Evolutionary conservation across 1,284 basidiomycete genomes (phyloP), one percentile per base, ranked within the genome.

Genomic region (Hortiboletus rubellus): DNA sequence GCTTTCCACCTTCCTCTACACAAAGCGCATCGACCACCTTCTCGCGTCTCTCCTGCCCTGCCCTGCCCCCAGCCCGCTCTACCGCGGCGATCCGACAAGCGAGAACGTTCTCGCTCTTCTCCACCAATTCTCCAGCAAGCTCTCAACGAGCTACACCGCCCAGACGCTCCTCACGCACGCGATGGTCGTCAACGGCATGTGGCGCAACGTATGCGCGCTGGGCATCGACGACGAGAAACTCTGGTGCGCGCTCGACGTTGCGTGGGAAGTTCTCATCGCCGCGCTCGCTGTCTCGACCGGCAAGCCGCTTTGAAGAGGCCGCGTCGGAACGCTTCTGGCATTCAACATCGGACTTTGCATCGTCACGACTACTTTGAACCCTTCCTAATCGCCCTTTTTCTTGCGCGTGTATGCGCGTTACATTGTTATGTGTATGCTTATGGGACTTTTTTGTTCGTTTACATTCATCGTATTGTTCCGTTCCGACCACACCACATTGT

Each of bases 151-250:
- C 44, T 66, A 67, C 58, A 67, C 63, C 7, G 57, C 68, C 0
- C 66, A 69, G 24, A 66, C 62, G 1, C 71, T 82, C 36, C 71
- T 79, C 55, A 59, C 66, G 7, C 75, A 76, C 55, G 72, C 78
- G 27, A 73, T 77, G 58, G 64, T 72, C 47, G 71, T 82, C 50
- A 77, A 83, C 58, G 82, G 82, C 1, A 69, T 88, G 14, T 88
- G 86, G 84, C 73, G 76, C 46, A 86, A 87, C 66, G 77, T 77
- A 4, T 80, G 79, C 58, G 78, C 79, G 2, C 72, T 90, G n/a
- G 85, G 85, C 30, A 77, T 89, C 50, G 76, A 77, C 59, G 82
- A 87, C 60, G 67, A 72, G 41, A 68, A 69, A 34, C 74, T 87
- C 10, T 89, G 84, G 82, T 74, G 73, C 33, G 76, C 79, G 37